Percentiles rank a stretch among this genome's conserved stretches.
phyloP scores from a whole-genome alignment of 75 land plant genomes.

The Picea glauca region DNA sequence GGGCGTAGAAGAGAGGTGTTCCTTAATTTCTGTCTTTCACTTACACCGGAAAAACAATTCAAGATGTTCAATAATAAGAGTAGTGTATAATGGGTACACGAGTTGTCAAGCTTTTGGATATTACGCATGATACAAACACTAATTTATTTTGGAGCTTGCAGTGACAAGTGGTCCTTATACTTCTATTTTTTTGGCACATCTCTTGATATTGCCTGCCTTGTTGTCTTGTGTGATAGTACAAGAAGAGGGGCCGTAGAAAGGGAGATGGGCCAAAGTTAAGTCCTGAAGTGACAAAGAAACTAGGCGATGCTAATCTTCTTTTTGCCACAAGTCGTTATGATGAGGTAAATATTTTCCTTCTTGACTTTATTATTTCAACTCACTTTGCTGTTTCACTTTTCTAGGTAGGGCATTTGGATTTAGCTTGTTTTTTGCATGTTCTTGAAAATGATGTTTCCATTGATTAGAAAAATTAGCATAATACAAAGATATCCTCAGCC shows the following conservation, averaged over 20 bases:
- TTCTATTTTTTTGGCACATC: not conserved
- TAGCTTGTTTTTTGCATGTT: too few species aligned
- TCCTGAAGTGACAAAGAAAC: conserved; percentile 59
- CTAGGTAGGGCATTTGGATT: too few species aligned
- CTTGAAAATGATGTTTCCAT: too few species aligned
- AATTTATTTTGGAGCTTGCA: not conserved
- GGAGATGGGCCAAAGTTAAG: conserved; percentile 47
- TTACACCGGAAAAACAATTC: not conserved
- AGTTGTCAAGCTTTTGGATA: not conserved
- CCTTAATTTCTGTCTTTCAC: not conserved
- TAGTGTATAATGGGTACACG: not conserved
- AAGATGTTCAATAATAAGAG: not conserved
- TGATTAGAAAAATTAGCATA: too few species aligned
- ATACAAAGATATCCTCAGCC: too few species aligned
- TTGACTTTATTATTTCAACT: not conserved
- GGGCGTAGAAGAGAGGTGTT: conserved; percentile 31
- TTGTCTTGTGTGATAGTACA: conserved; percentile 34
- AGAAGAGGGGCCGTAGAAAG: conserved; percentile 58
- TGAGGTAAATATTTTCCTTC: conserved; percentile 22
- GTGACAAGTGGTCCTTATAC: not conserved
- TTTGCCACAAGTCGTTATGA: conserved; percentile 70
- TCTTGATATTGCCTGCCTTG: not conserved
- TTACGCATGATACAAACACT: not conserved
- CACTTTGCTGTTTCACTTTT: not conserved
- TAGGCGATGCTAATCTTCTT: conserved; percentile 88